Base-by-base conservation (phyloP, 768 basidiomycete genomes). In the Chalciporus piperatus region DNA sequence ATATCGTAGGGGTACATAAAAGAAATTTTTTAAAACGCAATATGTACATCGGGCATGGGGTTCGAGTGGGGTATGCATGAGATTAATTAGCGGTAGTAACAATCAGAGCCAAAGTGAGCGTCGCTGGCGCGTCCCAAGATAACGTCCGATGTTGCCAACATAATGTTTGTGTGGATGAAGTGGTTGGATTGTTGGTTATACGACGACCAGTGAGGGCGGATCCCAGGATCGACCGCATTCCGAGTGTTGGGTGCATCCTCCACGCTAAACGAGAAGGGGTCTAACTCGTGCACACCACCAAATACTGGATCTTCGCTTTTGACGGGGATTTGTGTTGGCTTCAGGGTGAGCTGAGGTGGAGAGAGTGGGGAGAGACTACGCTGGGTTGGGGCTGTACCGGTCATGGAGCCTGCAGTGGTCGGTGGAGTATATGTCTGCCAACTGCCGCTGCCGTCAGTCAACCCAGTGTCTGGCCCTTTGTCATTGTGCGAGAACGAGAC, bases 371-470 rank as follows among this genome's bases (percentile, higher is more conserved):
- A 66, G 27, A 67, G 66, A 27, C 65, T 61, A 66, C 65, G 58
- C 76, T 81, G 48, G 66, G 71, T 25, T 71, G 78, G n/a, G 70
- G 78, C 30, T 65, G 75, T 57, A 43, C 69, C 68, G 6, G 76
- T 71, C 17, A 75, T 69, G 6, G 82, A 83, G 9, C 74, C 74
- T 1, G 74, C 75, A 6, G 83, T 84, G 1, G 80, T 74, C 1
- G 83, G 83, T 25, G 84, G 84, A 0, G 83, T 84, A 56, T 84
- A 85, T 28, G 77, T 72, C 5, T 80, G 75, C 84, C 84, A 85
- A 16, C 77, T 77, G 50, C 76, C 76, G 32, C 74, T 73, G 16
- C 69, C 63, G 37, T 80, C 81, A 0, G 74, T 74, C 19, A 75
- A 73, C 7, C 74, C 76, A 0, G 82, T 79, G 37, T 69, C 76